Percentiles rank a stretch among this genome's conserved stretches.
Evolutionary conservation across 805 yeast species (phyloP).

Genomic region (Debaryomyces prosopidis): DNA sequence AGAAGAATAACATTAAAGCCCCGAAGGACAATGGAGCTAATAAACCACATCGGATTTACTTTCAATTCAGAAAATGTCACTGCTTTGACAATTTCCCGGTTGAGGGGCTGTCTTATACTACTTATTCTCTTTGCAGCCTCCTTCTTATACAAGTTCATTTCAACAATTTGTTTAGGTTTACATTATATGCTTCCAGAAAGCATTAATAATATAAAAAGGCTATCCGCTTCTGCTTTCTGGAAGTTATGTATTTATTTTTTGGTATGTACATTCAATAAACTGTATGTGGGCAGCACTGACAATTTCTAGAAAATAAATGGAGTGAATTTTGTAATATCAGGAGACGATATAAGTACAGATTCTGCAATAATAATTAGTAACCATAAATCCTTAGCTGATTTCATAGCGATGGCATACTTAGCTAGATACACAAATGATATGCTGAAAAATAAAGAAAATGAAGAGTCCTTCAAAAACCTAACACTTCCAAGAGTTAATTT

Average conservation of each 20-base stretch:
- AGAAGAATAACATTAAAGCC: background rate
- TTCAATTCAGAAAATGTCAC: slow-evolving; percentile 16
- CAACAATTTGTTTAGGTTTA: slow-evolving; percentile 13
- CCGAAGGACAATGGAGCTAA: slow-evolving; percentile 25
- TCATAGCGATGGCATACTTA: slow-evolving; percentile 50
- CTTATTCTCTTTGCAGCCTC: slow-evolving; percentile 14
- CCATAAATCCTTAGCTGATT: slow-evolving; percentile 71
- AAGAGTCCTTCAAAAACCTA: slow-evolving; percentile 7
- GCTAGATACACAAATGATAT: slow-evolving; percentile 27
- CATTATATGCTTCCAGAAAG: slow-evolving; percentile 21
- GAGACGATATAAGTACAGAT: slow-evolving; percentile 39
- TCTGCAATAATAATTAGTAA: slow-evolving; percentile 50
- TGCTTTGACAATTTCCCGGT: slow-evolving; percentile 4
- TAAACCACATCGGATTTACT: slow-evolving; percentile 30
- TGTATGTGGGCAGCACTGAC: slow-evolving; percentile 3
- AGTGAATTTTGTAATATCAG: slow-evolving; percentile 40
- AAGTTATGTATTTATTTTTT: slow-evolving; percentile 26
- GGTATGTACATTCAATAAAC: slow-evolving; percentile 17
- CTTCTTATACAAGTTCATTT: slow-evolving; percentile 20
- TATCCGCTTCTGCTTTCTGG: slow-evolving; percentile 26
- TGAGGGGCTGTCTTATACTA: slow-evolving; percentile 19
- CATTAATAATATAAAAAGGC: slow-evolving; percentile 15
- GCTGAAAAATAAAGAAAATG: background rate
- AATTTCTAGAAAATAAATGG: slow-evolving; percentile 32
- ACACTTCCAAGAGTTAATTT: slow-evolving; percentile 51